Evolutionary conservation across 148 eudicot genomes (phyloP).

Genomic region (Salicornia ramosissima): DNA sequence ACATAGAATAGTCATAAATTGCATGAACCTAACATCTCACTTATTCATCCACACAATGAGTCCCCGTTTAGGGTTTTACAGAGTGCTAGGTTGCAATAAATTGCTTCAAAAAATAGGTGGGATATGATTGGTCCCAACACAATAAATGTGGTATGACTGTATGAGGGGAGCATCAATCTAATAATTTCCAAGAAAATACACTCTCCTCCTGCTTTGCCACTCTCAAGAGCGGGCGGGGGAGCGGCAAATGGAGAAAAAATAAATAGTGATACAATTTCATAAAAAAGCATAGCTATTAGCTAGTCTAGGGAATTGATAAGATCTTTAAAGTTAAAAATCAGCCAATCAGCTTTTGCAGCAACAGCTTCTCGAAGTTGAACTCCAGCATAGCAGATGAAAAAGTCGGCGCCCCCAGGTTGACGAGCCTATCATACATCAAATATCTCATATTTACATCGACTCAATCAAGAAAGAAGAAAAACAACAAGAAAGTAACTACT

Average conservation of each 20-base stretch:
- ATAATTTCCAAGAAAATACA: neutral
- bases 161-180: neutral
- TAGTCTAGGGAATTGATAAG: conserved; percentile 66
- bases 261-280: neutral
- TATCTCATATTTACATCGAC: neutral
- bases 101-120: too few species aligned
- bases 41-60: neutral
- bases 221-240: neutral
- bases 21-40: neutral
- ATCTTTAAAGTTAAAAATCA: conserved; percentile 64
- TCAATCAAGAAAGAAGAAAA: too few species aligned
- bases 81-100: neutral
- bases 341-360: conserved; percentile 91
- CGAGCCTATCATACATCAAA: conserved; percentile 53
- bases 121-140: neutral
- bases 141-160: neutral
- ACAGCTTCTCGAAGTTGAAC: conserved; percentile 79
- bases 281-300: conserved; percentile 2
- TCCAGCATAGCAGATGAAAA: conserved; percentile 88
- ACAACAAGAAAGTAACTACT: neutral
- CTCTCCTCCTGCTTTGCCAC: neutral
- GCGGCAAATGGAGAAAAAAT: neutral
- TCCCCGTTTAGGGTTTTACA: neutral
- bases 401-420: conserved; percentile 87
- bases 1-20: neutral